Evolutionary conservation across 2,329 filamentous ascomycete genomes (phyloP).

Genomic region (Rhinocladiella similis): DNA sequence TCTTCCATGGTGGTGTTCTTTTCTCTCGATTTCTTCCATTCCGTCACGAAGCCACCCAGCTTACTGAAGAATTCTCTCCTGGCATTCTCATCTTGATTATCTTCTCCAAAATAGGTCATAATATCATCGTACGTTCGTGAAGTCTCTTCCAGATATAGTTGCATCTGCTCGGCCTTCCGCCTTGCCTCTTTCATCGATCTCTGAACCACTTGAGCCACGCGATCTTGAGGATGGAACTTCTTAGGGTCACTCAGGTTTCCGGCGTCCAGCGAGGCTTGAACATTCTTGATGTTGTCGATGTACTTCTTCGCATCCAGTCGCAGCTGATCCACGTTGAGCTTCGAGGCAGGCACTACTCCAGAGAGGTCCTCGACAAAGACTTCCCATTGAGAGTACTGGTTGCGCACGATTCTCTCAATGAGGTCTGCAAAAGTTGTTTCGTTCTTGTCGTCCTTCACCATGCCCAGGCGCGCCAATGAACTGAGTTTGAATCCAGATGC

Average conservation of each 20-base stretch:
- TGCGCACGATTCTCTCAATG: constrained; percentile 92
- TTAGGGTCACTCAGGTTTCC: constrained; percentile 95
- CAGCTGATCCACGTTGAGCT: constrained; percentile 92
- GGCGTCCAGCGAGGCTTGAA: constrained; percentile 86
- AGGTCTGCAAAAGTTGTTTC: constrained; percentile 93
- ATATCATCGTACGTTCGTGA: constrained; percentile 88
- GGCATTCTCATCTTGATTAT: constrained; percentile 87
- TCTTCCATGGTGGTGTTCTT: constrained; percentile 89
- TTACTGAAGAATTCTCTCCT: constrained; percentile 94
- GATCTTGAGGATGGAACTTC: constrained; percentile 96
- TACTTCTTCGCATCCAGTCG: constrained; percentile 85
- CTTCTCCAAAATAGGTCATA: constrained; percentile 94
- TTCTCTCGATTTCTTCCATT: constrained; percentile 94
- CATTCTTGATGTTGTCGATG: constrained; percentile 90
- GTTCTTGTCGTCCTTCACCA: constrained; percentile 99
- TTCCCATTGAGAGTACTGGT: constrained; percentile 96
- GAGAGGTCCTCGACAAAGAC: constrained; percentile 80
- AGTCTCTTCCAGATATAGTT: constrained; percentile 92
- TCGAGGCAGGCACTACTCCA: constrained; percentile 76
- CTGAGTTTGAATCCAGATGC: constrained; percentile 97
- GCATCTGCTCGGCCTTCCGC: constrained; percentile 93
- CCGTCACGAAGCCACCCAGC: constrained; percentile 81
- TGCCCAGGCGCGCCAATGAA: constrained; percentile 85
- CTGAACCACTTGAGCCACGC: constrained; percentile 87
- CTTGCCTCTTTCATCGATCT: constrained; percentile 94